Evolutionary conservation across 2,329 filamentous ascomycete species (phyloP), one percentile per base, ranked within the genome.

Genomic region (Epichloe brachyelytri): DNA sequence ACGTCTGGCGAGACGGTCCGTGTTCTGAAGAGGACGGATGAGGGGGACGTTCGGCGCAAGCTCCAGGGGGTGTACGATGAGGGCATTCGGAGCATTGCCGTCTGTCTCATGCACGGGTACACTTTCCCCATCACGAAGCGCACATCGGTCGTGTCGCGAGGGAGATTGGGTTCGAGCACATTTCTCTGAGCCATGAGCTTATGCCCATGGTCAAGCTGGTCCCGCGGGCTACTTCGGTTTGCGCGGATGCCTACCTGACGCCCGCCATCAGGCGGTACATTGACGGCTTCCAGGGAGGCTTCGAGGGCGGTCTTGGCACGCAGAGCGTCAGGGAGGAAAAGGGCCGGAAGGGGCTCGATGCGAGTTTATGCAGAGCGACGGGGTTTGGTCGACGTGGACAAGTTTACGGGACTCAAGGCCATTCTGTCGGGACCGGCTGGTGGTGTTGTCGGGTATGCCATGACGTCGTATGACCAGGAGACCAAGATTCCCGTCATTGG

Each of bases 401-500:
- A 73, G 50, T 87, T 88, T 61, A 83, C 79, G 15, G 85, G 85
- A 0, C 66, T 87, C 5, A 76, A 79, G 55, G 83, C 82, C 0
- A 86, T 89, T 40, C 65, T 89, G 0, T 86, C 81, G 1, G 85
- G 85, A 0, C 85, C 85, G 4, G 85, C 85, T n/a, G 85, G 84
- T 15, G 85, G 85, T 45, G 85, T 88, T 0, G 83, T 88, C 1
- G 85, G 85, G 3, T 87, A 87, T 63, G 84, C 85, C 3, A 71
- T 84, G 12, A 88, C 85, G 0, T 85, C 79, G 1, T 88, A 83
- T 64, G 84, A 88, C 53, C 73, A 78, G 0, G 69, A 79, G 12
- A 83, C 82, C 43, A 79, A 77, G 57, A 82, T 71, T 0, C 84
- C 85, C 0, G 78, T 89, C 2, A 88, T 88, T 56, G 85, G 85